Conservation (phyloP, 805 yeast genomes). For the Lipomyces yamanashiensis region DNA sequence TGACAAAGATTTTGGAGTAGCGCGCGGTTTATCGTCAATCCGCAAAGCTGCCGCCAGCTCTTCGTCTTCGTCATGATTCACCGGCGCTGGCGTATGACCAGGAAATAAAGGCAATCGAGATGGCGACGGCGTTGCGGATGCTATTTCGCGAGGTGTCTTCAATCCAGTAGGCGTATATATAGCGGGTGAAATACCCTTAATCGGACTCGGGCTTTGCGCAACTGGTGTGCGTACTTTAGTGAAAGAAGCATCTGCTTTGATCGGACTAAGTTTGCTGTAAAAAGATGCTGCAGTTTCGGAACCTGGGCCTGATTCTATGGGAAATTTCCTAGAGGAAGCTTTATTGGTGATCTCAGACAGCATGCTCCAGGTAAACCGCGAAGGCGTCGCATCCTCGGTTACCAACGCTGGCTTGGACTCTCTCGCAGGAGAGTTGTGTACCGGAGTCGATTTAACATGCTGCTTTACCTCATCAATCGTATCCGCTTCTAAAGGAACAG, state of each 20-base stretch:
- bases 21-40: background rate
- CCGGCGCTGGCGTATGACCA: constrained; percentile 8
- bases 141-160: constrained; percentile 1
- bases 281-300: background rate
- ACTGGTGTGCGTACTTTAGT: background rate
- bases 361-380: constrained; percentile 20
- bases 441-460: background rate
- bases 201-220: background rate
- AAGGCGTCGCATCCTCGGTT: background rate
- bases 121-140: background rate
- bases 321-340: background rate
- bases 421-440: background rate
- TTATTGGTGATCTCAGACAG: constrained; percentile 16
- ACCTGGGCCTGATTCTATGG: background rate
- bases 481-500: background rate
- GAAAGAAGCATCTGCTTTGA: background rate
- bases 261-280: background rate
- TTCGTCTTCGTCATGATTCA: constrained; percentile 18
- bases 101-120: background rate
- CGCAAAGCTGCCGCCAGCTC: constrained; percentile 18
- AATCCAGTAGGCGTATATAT: background rate
- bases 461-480: background rate
- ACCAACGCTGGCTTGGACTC: background rate
- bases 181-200: background rate
- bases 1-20: background rate